Evolutionary conservation across 2,329 filamentous ascomycete genomes (phyloP), one percentile per base, ranked within the genome.

Genomic region (Fusarium circinatum): DNA sequence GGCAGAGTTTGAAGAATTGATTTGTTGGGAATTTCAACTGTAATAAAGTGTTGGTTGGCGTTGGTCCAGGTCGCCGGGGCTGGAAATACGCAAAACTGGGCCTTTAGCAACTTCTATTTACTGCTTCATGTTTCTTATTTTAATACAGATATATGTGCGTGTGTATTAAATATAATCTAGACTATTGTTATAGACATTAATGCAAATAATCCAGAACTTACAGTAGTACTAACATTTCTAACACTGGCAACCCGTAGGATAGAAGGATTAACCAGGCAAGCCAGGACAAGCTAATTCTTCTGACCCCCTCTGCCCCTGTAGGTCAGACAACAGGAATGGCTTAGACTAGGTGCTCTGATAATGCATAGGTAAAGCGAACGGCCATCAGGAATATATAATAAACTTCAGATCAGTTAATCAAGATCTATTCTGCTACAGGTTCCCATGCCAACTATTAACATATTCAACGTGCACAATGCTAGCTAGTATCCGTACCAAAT

Each of bases 1-100:
- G 55, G 32, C 39, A 44, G 42, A 65, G 34, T 36, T 34, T n/a
- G 10, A 26, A 30, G 18, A 18, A 32, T 20, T 28, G 26, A 56
- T n/a, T 62, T 71, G 63, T 68, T 69, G 62, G 56, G 71, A 59
- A 48, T 38, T 41, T 26, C 51, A 56, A 56, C 41, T 57, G 20
- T 57, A 36, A 69, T 57, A 36, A 69, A 67, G 49, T 56, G 32
- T 47, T 47, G 34, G 28, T 56, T 56, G 42, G 44, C 48, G n/a
- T 48, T 22, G 45, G 26, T 28, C 20, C 45, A 28, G 45, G 26
- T 15, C 15, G 45, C 13, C 20, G 13, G 26, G 45, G 24, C 15
- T 22, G 28, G 9, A 28, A 28, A 47, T 20, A 9, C 26, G 24
- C 44, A 47, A 20, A 47, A 8, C 44, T 47, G 20, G 24, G 44